Evolutionary conservation across 495 filamentous ascomycete genomes (phyloP), one percentile per base, ranked within the genome.

Genomic region (Bacidia rubella): DNA sequence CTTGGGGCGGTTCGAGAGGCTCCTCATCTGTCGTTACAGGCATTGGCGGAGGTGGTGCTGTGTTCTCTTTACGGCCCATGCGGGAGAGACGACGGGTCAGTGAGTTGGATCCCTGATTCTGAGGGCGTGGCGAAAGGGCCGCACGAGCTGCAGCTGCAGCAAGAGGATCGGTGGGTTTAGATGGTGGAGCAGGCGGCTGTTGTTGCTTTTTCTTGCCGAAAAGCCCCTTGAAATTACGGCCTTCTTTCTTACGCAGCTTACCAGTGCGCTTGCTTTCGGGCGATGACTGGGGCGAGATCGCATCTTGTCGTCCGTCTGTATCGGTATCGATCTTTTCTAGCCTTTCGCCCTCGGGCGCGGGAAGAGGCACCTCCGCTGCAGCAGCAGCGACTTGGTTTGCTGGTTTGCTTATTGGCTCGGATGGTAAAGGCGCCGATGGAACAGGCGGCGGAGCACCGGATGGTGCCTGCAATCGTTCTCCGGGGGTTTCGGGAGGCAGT

Each of bases 91-190:
- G 57, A 50, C 57, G 60, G 17, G 50, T 47, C 20, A 60, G 38
- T 2, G 49, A 60, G 21, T 47, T 51, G 2, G 56, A 55, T 25
- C 20, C 20, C 11, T 54, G 53, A 25, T 54, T 58, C 21, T 50
- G 24, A 40, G 54, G 48, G 15, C 54, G 68, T 3, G 47, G 23
- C 29, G 70, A 67, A 20, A 75, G 66, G 9, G 74, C 74, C 25
- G 74, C 74, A 48, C 74, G 73, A 21, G 74, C 73, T 54, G 71
- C 72, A 19, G 73, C 73, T 50, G 75, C 70, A 44, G 69, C 67
- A 53, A 49, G 29, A 32, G 29, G 25, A 7, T 21, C 25, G 11
- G 19, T 5, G 10, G 47, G 25, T 21, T 50, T 38, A 42, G 49
- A 53, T 22, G 55, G 52, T n/a, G 48, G 24, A 42, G 59, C 53